Conservation (phyloP, 371 early-diverging fungal genomes). For the Mucor piriformis region DNA sequence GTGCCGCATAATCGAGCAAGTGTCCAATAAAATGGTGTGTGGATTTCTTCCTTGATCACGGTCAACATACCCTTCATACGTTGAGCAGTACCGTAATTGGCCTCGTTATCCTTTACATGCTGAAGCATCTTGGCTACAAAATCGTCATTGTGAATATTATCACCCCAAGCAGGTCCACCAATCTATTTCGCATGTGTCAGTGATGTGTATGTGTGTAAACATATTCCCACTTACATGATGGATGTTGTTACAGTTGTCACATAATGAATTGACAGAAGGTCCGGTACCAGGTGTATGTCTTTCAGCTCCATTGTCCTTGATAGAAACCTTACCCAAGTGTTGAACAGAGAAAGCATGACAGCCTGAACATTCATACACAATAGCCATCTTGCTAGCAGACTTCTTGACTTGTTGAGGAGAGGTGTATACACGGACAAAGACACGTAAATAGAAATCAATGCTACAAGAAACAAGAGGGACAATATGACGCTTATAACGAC, state of each 20-base stretch:
- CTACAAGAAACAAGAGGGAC: conserved; percentile 93
- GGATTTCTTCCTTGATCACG: conserved; percentile 86
- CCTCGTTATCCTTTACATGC: conserved; percentile 61
- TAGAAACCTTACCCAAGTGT: conserved; percentile 66
- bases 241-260: conserved; percentile 73
- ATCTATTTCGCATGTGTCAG: conserved; percentile 46
- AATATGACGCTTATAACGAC: conserved; percentile 87
- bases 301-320: conserved; percentile 51
- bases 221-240: no score
- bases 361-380: conserved; percentile 85
- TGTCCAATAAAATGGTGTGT: conserved; percentile 84
- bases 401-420: conserved; percentile 80
- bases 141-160: conserved; percentile 78
- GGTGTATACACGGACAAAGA: conserved; percentile 95
- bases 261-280: conserved; percentile 64
- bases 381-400: conserved; percentile 75
- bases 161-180: conserved; percentile 97
- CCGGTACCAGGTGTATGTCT: conserved; percentile 67
- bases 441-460: conserved; percentile 99
- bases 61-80: conserved; percentile 97
- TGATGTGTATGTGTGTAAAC: no score
- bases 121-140: conserved; percentile 80
- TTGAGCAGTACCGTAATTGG: conserved; percentile 71
- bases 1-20: conserved; percentile 64
- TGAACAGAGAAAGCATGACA: conserved; percentile 78